Evolutionary conservation across 2,329 filamentous ascomycete genomes (phyloP).

Genomic region (Hypoxylon sp.): DNA sequence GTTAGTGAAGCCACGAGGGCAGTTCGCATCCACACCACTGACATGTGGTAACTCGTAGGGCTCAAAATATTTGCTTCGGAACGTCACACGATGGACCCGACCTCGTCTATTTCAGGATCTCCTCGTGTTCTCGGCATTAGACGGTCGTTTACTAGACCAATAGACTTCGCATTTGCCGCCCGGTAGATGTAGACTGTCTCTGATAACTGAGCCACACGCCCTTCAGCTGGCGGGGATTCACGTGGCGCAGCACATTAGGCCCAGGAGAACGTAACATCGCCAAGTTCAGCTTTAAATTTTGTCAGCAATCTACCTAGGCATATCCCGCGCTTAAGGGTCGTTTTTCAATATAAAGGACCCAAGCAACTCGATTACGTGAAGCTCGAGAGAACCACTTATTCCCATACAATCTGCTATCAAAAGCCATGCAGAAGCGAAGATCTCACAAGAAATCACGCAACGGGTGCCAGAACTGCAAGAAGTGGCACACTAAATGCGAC

Average conservation of each 20-base stretch:
- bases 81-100: constrained; percentile 7
- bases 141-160: constrained; percentile 12
- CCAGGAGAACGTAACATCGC: constrained; percentile 3
- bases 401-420: not conserved
- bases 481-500: constrained; percentile 55
- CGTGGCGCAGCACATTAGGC: constrained; percentile 17
- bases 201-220: constrained; percentile 17
- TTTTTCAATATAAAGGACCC: constrained; percentile 21
- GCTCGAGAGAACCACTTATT: constrained; percentile 5
- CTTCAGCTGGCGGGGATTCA: constrained; percentile 27
- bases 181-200: not conserved
- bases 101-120: not conserved
- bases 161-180: not conserved
- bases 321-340: constrained; percentile 15
- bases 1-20: constrained; percentile 1
- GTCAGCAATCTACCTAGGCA: constrained; percentile 7
- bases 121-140: not conserved
- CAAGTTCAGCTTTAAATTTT: constrained; percentile 1
- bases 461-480: constrained; percentile 55
- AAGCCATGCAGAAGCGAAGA: constrained; percentile 52
- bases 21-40: constrained; percentile 2
- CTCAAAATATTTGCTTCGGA: not conserved
- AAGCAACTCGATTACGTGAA: constrained; percentile 25
- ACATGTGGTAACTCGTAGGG: constrained; percentile 1
- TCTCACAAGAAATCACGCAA: constrained; percentile 56